phyloP scores from a whole-genome alignment of 2,329 filamentous ascomycete species.

The Scytalidium sp. region DNA sequence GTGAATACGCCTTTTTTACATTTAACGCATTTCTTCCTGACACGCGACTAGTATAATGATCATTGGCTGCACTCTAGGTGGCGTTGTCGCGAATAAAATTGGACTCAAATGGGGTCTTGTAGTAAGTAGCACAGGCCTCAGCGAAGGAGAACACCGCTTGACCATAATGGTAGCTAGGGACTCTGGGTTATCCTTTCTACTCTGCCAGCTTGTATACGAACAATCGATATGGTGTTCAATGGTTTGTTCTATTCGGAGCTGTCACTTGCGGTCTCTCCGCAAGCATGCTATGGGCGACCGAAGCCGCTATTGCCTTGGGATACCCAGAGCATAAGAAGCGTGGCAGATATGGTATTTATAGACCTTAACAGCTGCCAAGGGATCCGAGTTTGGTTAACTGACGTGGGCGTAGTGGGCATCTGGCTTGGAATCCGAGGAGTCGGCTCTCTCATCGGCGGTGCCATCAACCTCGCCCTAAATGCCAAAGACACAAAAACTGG shows the following conservation, averaged over 20 bases:
- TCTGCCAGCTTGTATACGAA: constrained; percentile 69
- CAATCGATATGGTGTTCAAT: constrained; percentile 64
- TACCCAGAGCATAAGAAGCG: constrained; percentile 68
- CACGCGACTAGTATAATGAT: constrained; percentile 59
- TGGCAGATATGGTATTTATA: constrained; percentile 44
- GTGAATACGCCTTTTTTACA: constrained; percentile 6
- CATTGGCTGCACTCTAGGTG: constrained; percentile 62
- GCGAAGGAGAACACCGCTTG: neutral
- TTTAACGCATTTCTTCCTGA: neutral
- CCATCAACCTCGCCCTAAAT: constrained; percentile 67
- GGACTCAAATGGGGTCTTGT: constrained; percentile 69
- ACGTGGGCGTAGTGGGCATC: constrained; percentile 47
- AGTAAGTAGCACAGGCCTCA: constrained; percentile 8
- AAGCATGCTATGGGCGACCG: constrained; percentile 71
- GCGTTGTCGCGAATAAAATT: constrained; percentile 60
- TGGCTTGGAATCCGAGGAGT: constrained; percentile 59
- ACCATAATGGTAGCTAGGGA: constrained; percentile 43
- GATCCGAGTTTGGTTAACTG: no score
- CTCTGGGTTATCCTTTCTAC: constrained; percentile 67
- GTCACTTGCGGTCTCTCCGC: constrained; percentile 59
- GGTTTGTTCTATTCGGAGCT: constrained; percentile 65
- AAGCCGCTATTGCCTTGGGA: constrained; percentile 68
- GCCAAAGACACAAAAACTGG: constrained; percentile 52
- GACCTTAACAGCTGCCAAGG: no score
- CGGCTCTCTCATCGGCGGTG: constrained; percentile 67